A percentile compares a stretch with the other conserved stretches of the same genome.
These are phyloP conservation scores for Saccharomycopsis babjevae DNA, from an alignment of 805 yeast genomes.

Conservation along the genomic window DNA sequence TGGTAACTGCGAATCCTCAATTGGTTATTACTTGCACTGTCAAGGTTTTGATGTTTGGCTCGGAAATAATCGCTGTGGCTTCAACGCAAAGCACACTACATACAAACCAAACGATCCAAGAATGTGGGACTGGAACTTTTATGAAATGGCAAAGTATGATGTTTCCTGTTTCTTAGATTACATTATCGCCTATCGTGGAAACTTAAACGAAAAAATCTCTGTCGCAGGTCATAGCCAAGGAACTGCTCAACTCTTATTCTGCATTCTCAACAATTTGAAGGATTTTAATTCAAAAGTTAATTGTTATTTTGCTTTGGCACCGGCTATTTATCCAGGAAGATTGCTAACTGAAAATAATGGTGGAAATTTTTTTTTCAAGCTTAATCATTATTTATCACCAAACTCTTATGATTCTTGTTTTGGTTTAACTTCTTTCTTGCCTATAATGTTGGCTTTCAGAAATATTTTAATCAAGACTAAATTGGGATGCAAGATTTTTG, in stretches of 20 bases:
- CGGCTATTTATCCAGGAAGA: constrained; percentile 85
- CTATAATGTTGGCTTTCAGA: constrained; percentile 58
- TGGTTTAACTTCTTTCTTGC: constrained; percentile 73
- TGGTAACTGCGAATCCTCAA: constrained; percentile 44
- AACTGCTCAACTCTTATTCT: constrained; percentile 72
- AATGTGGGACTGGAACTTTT: constrained; percentile 92
- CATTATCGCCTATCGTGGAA: constrained; percentile 34
- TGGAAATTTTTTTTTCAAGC: constrained; percentile 38
- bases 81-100: constrained; percentile 54
- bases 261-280: constrained; percentile 45
- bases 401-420: constrained; percentile 41
- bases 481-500: constrained; percentile 31
- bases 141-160: constrained; percentile 74
- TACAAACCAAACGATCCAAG: constrained; percentile 33
- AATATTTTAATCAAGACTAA: constrained; percentile 35
- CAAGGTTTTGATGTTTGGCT: constrained; percentile 81
- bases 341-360: constrained; percentile 44
- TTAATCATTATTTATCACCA: constrained; percentile 45
- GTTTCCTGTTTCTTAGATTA: constrained; percentile 61
- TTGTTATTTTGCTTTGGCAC: constrained; percentile 70
- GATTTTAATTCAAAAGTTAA: constrained; percentile 36
- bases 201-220: constrained; percentile 35
- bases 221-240: constrained; percentile 89
- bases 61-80: constrained; percentile 86
- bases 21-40: constrained; percentile 38